Evolutionary conservation across 164 flowering plant species (phyloP), one percentile per base, ranked within the genome.

Genomic region (Vitis rupestris): DNA sequence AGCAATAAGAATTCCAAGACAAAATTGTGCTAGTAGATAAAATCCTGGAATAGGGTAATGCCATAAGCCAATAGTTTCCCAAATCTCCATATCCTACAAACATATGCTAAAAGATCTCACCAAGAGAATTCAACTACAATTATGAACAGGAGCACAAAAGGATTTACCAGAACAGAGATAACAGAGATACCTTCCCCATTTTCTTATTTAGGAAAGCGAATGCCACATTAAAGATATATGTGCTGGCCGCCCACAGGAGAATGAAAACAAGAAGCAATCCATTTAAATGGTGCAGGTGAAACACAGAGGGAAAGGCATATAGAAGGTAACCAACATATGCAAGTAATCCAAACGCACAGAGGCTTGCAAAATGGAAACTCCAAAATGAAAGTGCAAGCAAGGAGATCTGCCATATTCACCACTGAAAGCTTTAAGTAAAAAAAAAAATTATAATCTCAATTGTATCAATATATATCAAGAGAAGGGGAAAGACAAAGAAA

Each of bases 51-150:
- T 82, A 11, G 91, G 81, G 66, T 91, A 91, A 79, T 88, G 97
- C 94, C 97, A 91, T 64, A 91, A 75, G 15, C 97, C 97, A 74
- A 90, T 65, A 68, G 86, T 84, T 80, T 91, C 97, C 97, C 97
- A 91, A 19, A 91, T 85, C 71, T 87, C 86, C 89, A 84, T 86
- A 72, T 88, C 90, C 93, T 91, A 82, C 71, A 74, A 50, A 29
- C 9, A 47, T 37, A 16, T 16, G 58, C 10, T 5, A 50, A n/a
- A 50, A 61, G 14, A 44, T 60, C 9, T 37, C n/a, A 59, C 11
- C 44, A 48, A 60, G 11, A 61, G 5, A 48, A 12, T 44, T 11
- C 12, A 15, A 15, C 3, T 1, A 7, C 15, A 50, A 61, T 10
- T 50, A 16, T 59, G 19, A 70, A 53, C 8, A 14, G 29, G 12